Percentiles rank a stretch among this genome's conserved stretches.
Evolutionary conservation across 305 asterid species (phyloP).

Genomic region (Solanum hybrid): DNA sequence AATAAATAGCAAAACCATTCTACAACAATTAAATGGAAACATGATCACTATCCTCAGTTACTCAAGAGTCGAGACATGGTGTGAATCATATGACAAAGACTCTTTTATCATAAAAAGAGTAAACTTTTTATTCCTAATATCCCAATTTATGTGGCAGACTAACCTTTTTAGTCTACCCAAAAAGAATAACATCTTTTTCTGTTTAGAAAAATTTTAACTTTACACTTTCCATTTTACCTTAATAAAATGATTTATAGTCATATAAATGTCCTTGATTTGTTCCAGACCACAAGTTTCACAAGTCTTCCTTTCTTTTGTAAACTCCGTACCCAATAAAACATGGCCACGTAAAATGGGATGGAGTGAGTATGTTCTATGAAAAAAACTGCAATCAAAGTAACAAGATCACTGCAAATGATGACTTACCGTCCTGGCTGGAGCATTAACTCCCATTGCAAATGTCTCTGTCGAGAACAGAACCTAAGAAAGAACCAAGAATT

Average conservation of each 20-base stretch:
- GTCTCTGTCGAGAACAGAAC: slow-evolving; percentile 96
- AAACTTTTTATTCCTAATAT: not conserved
- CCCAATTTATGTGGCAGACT: not conserved
- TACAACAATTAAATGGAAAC: not conserved
- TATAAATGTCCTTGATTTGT: not conserved
- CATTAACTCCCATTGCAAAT: slow-evolving; percentile 99
- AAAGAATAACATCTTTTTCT: not conserved
- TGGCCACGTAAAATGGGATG: not conserved
- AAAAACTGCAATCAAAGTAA: slow-evolving; percentile 5
- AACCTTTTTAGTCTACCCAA: not conserved
- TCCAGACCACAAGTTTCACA: not conserved
- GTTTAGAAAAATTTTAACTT: not conserved
- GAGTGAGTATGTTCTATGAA: not conserved
- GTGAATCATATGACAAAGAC: not conserved
- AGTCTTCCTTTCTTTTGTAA: not conserved
- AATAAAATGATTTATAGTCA: not conserved
- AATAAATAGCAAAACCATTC: not conserved
- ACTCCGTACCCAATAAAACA: not conserved
- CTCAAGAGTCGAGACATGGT: not conserved
- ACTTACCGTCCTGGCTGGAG: slow-evolving; percentile 98
- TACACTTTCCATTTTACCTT: not conserved
- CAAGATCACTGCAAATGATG: not conserved
- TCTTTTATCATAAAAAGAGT: not conserved
- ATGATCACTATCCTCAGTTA: not conserved
- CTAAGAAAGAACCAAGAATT: slow-evolving; percentile 32